Evolutionary conservation across 2,329 filamentous ascomycete genomes (phyloP).

Genomic region (Paradendryphiella salina): DNA sequence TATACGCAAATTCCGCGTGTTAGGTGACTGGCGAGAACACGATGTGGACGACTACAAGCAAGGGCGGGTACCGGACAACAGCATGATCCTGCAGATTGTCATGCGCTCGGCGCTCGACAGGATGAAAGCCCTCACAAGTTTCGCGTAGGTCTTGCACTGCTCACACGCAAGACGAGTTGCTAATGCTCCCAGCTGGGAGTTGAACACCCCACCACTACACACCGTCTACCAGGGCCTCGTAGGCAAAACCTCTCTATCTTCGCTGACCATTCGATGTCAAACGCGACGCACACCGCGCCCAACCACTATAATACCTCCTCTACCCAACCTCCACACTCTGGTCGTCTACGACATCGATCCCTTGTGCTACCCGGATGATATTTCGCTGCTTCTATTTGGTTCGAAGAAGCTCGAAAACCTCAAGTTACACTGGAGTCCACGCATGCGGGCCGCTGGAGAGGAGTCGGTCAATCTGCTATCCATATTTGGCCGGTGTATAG

Average conservation of each 20-base stretch:
- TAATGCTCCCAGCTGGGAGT: conserved; percentile 57
- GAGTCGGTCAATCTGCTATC: conserved; percentile 58
- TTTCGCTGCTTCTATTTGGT: conserved; percentile 59
- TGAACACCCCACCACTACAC: conserved; percentile 63
- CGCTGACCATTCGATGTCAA: conserved; percentile 61
- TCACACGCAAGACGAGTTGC: conserved; percentile 1
- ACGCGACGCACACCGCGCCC: conserved; percentile 61
- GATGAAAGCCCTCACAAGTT: conserved; percentile 59
- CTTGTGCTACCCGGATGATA: conserved; percentile 66
- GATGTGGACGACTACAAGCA: conserved; percentile 62
- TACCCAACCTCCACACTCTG: conserved; percentile 59
- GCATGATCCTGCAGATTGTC: conserved; percentile 65
- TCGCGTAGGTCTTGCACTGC: conserved; percentile 49
- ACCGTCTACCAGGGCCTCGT: conserved; percentile 62
- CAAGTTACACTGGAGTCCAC: conserved; percentile 63
- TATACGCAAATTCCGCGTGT: conserved; percentile 57
- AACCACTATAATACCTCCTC: conserved; percentile 58
- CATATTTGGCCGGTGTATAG: conserved; percentile 60
- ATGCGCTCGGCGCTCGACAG: conserved; percentile 62
- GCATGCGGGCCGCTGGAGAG: conserved; percentile 63
- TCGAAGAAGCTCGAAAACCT: conserved; percentile 59
- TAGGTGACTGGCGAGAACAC: conserved; percentile 61
- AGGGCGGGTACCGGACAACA: conserved; percentile 64
- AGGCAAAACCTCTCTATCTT: conserved; percentile 53
- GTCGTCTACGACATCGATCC: conserved; percentile 64